A percentile compares a stretch with the other conserved stretches of the same genome.
Conservation (phyloP, 2,329 filamentous ascomycete species). For the Penicillium occitanis region DNA sequence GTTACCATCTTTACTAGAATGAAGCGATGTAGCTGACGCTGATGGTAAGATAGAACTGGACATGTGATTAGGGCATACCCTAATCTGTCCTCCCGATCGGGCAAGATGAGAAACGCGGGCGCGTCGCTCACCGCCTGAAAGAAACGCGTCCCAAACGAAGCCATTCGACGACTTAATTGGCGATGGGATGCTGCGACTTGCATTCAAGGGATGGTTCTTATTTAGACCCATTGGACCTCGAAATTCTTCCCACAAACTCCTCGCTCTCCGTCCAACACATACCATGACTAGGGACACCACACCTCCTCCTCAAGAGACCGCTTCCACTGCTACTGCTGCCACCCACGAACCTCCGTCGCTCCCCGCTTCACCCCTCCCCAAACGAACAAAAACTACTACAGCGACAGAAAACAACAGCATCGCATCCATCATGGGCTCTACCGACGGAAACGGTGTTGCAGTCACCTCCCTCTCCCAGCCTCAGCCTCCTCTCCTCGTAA, state of each 20-base stretch:
- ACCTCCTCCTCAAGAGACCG: conserved; percentile 34
- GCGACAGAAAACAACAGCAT: conserved; percentile 47
- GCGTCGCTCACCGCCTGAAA: conserved; percentile 19
- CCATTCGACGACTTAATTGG: neutral
- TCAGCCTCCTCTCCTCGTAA: conserved; percentile 74
- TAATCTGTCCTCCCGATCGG: conserved; percentile 2
- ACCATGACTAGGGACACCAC: conserved; percentile 48
- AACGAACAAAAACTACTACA: conserved; percentile 68
- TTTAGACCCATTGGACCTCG: neutral
- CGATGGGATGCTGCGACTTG: conserved; percentile 10
- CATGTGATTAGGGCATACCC: conserved; percentile 20
- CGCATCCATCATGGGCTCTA: conserved; percentile 29
- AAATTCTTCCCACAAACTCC: neutral
- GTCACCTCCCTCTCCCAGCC: conserved; percentile 43
- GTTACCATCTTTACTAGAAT: neutral
- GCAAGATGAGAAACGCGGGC: conserved; percentile 15
- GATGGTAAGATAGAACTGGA: too few relatives aligned
- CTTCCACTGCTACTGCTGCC: conserved; percentile 28
- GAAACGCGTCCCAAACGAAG: conserved; percentile 19
- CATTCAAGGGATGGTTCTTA: conserved; percentile 13
- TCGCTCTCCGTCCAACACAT: neutral
- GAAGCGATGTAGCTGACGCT: neutral
- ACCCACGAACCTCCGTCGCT: conserved; percentile 56
- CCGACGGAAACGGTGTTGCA: conserved; percentile 26
- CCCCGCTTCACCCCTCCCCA: conserved; percentile 72